phyloP scores from a whole-genome alignment of 768 basidiomycete genomes.

The Xerocomellus chrysenteron region DNA sequence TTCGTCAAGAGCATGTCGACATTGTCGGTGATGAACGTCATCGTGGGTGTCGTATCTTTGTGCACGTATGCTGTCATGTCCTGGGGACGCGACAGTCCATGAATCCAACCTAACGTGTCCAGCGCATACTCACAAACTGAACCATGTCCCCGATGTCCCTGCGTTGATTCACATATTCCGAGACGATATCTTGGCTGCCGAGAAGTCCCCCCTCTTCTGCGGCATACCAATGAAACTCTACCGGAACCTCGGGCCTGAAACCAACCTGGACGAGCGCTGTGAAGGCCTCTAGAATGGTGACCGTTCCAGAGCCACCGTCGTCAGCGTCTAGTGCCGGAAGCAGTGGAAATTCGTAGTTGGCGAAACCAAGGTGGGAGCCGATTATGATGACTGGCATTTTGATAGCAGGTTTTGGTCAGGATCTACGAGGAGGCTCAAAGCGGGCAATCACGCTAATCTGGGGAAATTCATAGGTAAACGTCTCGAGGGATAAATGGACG shows the following conservation, averaged over 20 bases:
- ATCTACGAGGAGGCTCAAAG: constrained; percentile 17
- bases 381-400: constrained; percentile 35
- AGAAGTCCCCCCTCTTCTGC: constrained; percentile 51
- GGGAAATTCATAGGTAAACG: constrained; percentile 22
- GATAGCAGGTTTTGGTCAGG: not conserved
- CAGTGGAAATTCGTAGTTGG: constrained; percentile 39
- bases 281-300: constrained; percentile 78
- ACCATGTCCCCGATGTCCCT: constrained; percentile 51
- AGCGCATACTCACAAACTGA: constrained; percentile 43
- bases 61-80: constrained; percentile 41
- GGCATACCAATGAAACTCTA: constrained; percentile 87
- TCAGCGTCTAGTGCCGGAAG: constrained; percentile 50
- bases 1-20: constrained; percentile 47
- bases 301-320: constrained; percentile 62
- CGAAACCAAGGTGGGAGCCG: constrained; percentile 45
- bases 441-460: constrained; percentile 26
- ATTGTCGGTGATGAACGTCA: constrained; percentile 33
- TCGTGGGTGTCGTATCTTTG: constrained; percentile 2
- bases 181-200: constrained; percentile 48
- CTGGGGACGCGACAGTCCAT: not conserved
- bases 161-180: constrained; percentile 45
- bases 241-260: constrained; percentile 61
- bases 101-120: constrained; percentile 24
- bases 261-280: constrained; percentile 66
- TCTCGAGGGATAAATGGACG: constrained; percentile 20